Evolutionary conservation across 441 rosid genomes (phyloP), one percentile per base, ranked within the genome.

Genomic region (Gossypium laxum): DNA sequence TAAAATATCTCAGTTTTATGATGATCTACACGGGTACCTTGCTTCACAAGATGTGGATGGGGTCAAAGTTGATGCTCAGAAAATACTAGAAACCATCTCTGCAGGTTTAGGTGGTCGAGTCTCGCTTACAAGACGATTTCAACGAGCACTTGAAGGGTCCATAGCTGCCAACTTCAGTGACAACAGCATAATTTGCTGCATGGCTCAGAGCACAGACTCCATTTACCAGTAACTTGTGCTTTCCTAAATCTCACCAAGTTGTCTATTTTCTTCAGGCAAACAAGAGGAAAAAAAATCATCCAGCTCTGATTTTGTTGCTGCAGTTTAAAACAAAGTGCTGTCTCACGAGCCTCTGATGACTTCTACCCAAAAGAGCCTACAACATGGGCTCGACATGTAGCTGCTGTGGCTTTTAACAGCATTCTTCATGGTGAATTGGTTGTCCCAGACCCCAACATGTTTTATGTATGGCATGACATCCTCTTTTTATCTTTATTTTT

Each of bases 391-490:
- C 77, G 78, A 70, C 89, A 85, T 75, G 75, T 84, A 77, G 87
- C 85, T 75, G 80, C 85, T 52, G 85, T 85, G 67, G 75, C 86
- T 10, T 87, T 79, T 74, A 85, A 83, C 77, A 83, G 87, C 80
- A 75, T 84, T 71, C 84, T 85, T 74, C 86, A 85, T 17, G 89
- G 91, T 52, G 91, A 85, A 87, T 75, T 85, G 17, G 74, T 82
- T 54, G 88, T 84, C 76, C 89, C 89, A 11, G 89, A 87, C 32
- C 85, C 88, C 86, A 88, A 85, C 71, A 85, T 85, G 87, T 87
- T 85, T 79, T 85, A 84, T 69, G 87, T 84, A 79, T 55, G 84
- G 19, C 21, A 54, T 10, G 26, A 12, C 61, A 34, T 22, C 28
- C 69, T 58, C 4, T 38, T 19, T 19, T 45, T 21, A 17, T 15